Base-by-base conservation (phyloP, 2,329 filamentous ascomycete genomes). In the Falciphora oryzae region DNA sequence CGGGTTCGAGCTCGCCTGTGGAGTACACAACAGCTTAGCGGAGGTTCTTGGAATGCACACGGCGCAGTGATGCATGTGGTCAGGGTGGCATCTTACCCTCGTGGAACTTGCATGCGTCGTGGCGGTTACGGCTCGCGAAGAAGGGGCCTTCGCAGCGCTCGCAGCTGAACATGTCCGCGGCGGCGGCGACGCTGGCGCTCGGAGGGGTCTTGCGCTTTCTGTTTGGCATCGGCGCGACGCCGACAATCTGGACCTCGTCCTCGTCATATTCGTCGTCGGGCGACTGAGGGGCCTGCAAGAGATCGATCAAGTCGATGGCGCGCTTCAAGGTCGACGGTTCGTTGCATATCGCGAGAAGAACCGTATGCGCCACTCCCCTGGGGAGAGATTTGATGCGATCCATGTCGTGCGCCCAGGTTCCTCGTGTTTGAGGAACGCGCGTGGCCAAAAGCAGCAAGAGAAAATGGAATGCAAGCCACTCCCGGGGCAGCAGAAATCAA, bases 1-100 rank as follows among this genome's bases (percentile, higher is more conserved):
- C 65, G 25, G 65, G 25, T 14, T 70, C 67, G 1, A 71, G 61
- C 1, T 65, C 35, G 13, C 68, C 70, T 71, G 50, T n/a, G 27
- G 57, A 32, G 27, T 2, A n/a, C 16, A 31, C 16, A 31, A 4
- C 38, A 2, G 13, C 28, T 61, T 31, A 63, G 50, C 27, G 11
- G 32, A 53, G 57, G 14, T 16, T n/a, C 27, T 56, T n/a, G 13
- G 25, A 7, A 7, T 22, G 27, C 27, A n/a, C 25, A 50, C 16
- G 25, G 6, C 11, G 7, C 25, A 8, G 22, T 59, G 11, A 14
- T 35, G 14, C 16, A 16, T 44, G 32, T 16, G 18, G n/a, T 10
- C 53, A 63, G 18, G 53, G 28, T 27, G n/a, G 3, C 16, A 32
- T 18, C 59, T 44, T 56, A 63, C 64, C 64, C n/a, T 65, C 64